Percentiles rank a stretch among this genome's conserved stretches.
These are phyloP conservation scores for Trichoderma semiorbis DNA, from an alignment of 2,329 filamentous ascomycete species.

Conservation along the genomic window DNA sequence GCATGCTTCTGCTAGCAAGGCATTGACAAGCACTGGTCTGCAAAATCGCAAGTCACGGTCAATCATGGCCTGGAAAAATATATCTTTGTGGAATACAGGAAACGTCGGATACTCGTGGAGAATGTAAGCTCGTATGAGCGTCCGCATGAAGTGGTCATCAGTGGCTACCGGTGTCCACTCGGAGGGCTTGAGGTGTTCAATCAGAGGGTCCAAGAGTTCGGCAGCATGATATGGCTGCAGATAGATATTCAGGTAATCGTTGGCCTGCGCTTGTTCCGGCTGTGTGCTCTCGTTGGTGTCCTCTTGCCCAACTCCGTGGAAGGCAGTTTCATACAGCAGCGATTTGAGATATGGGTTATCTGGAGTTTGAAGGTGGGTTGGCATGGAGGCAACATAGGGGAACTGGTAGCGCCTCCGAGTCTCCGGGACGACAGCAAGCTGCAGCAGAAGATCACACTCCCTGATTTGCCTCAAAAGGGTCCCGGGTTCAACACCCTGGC, in stretches of 20 bases:
- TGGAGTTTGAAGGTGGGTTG: slow-evolving; percentile 23
- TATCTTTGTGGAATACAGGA: slow-evolving; percentile 34
- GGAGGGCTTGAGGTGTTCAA: slow-evolving; percentile 29
- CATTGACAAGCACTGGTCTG: slow-evolving; percentile 36
- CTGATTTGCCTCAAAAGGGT: slow-evolving; percentile 32
- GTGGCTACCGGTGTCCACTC: slow-evolving; percentile 33
- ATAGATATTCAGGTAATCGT: slow-evolving; percentile 18
- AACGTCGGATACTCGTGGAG: slow-evolving; percentile 33
- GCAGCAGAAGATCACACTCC: slow-evolving; percentile 34
- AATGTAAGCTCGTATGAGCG: slow-evolving; percentile 26
- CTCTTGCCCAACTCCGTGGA: neutral
- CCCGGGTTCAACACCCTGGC: slow-evolving; percentile 23
- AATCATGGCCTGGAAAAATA: slow-evolving; percentile 36
- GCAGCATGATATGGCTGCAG: slow-evolving; percentile 34
- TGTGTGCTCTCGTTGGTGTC: neutral
- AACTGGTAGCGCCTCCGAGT: slow-evolving; percentile 35
- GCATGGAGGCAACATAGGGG: slow-evolving; percentile 31
- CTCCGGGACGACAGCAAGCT: slow-evolving; percentile 34
- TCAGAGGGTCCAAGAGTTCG: slow-evolving; percentile 28
- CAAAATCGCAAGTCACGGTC: slow-evolving; percentile 29
- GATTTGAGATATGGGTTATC: slow-evolving; percentile 26
- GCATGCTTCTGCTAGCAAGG: slow-evolving; percentile 31
- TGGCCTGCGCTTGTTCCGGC: neutral
- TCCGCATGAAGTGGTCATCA: slow-evolving; percentile 32
- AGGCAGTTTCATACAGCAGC: slow-evolving; percentile 22